Percentiles rank a stretch among this genome's conserved stretches.
phyloP scores from a whole-genome alignment of 163 green algal species.

The Scenedesmus sp. region DNA sequence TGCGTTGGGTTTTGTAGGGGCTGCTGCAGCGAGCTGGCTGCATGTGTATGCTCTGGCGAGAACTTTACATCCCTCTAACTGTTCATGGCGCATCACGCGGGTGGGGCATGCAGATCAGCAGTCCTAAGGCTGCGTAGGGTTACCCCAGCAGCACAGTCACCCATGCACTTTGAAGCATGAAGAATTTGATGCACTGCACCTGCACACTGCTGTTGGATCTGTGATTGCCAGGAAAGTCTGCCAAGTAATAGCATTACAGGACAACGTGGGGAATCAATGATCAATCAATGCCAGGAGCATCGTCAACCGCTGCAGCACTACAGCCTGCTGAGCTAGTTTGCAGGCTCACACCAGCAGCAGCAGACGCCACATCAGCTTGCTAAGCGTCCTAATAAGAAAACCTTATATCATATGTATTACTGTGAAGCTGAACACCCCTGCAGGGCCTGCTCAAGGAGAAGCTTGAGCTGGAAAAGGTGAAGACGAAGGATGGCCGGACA shows the following conservation, averaged over 20 bases:
- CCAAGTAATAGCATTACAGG: no score
- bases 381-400: not conserved
- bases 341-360: not conserved
- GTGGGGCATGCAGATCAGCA: not conserved
- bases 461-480: slow-evolving; percentile 84
- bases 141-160: not conserved
- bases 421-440: not conserved
- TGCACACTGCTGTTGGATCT: not conserved
- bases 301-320: not conserved
- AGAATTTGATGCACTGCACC: not conserved
- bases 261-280: not conserved
- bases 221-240: no score
- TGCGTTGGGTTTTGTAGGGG: not conserved
- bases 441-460: slow-evolving; percentile 91
- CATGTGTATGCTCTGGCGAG: not conserved
- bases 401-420: not conserved
- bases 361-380: not conserved
- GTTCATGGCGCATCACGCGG: not conserved
- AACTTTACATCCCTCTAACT: not conserved
- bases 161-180: not conserved
- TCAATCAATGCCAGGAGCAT: not conserved
- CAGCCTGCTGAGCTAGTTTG: not conserved
- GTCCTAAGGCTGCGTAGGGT: not conserved
- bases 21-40: not conserved
- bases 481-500: slow-evolving; percentile 66